Percentiles rank a stretch among this genome's conserved stretches.
phyloP scores from a whole-genome alignment of 176 grass and related monocot genomes.

The Elymus sibiricus region DNA sequence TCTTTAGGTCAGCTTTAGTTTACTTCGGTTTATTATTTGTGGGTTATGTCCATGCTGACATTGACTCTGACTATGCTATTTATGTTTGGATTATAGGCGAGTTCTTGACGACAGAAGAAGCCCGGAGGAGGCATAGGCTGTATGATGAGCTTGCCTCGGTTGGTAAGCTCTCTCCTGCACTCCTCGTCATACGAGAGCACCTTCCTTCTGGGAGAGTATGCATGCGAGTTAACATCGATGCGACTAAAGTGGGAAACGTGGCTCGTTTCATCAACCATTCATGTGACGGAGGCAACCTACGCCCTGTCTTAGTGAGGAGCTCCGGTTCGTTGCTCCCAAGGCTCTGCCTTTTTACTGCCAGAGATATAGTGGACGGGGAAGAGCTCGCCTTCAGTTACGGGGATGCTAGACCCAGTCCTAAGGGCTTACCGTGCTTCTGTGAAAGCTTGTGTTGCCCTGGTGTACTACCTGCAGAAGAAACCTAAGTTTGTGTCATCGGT shows the following conservation, averaged over 20 bases:
- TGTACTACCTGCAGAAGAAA: conserved; percentile 79
- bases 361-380: conserved; percentile 56
- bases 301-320: conserved; percentile 60
- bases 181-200: conserved; percentile 77
- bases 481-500: conserved; percentile 14
- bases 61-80: neutral
- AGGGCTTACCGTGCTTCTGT: conserved; percentile 65
- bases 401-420: conserved; percentile 29
- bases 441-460: conserved; percentile 58
- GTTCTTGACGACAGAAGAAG: conserved; percentile 73
- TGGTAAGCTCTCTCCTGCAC: conserved; percentile 60
- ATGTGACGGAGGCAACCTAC: conserved; percentile 91
- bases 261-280: conserved; percentile 94
- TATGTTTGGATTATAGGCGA: conserved; percentile 45
- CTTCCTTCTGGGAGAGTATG: conserved; percentile 87
- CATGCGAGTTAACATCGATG: conserved; percentile 80
- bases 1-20: conserved; percentile 1
- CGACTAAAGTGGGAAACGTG: conserved; percentile 72
- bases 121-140: conserved; percentile 43
- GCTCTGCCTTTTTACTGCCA: conserved; percentile 71
- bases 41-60: neutral
- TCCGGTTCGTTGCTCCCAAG: conserved; percentile 70
- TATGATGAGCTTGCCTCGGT: conserved; percentile 71
- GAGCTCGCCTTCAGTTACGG: conserved; percentile 86
- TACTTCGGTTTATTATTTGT: neutral